Evolutionary conservation across 257 asterid species (phyloP).

Genomic region (Paulownia fortunei): DNA sequence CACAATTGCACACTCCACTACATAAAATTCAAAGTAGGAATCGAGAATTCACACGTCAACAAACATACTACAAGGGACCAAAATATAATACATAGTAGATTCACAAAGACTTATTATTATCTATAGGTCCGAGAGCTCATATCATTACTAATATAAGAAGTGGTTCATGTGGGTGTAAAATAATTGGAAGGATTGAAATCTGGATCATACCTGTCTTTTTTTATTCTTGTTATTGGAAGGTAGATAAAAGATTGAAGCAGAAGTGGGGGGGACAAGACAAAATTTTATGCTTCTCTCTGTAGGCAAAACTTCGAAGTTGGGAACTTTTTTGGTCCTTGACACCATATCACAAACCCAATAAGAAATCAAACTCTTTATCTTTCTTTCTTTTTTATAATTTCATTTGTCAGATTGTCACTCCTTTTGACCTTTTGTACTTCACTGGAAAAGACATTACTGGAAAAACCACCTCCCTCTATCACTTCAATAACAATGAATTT

Average conservation of each 20-base stretch:
- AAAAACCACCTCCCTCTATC: background rate
- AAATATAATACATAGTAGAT: too few species aligned
- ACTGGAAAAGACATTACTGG: slow-evolving; percentile 47
- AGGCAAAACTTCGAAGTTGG: slow-evolving; percentile 39
- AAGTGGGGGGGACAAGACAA: slow-evolving; percentile 20
- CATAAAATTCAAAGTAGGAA: too few species aligned
- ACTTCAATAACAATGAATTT: background rate
- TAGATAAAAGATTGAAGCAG: slow-evolving; percentile 22
- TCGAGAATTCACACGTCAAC: too few species aligned
- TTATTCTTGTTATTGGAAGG: slow-evolving; percentile 2
- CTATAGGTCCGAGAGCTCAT: too few species aligned
- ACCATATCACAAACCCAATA: slow-evolving; percentile 33
- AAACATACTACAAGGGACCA: too few species aligned
- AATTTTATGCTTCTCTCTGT: slow-evolving; percentile 60
- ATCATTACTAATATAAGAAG: slow-evolving; percentile 3
- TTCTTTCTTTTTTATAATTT: background rate
- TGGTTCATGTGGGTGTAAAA: slow-evolving; percentile 23
- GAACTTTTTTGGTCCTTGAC: slow-evolving; percentile 29
- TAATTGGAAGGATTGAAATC: slow-evolving; percentile 34
- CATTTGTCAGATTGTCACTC: slow-evolving; percentile 45
- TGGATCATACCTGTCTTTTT: background rate
- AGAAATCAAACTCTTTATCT: background rate
- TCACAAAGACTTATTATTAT: too few species aligned
- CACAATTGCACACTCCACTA: too few species aligned
- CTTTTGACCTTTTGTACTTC: slow-evolving; percentile 44